Base-by-base conservation (phyloP, 2,329 filamentous ascomycete genomes). In the Emericellopsis atlantica region DNA sequence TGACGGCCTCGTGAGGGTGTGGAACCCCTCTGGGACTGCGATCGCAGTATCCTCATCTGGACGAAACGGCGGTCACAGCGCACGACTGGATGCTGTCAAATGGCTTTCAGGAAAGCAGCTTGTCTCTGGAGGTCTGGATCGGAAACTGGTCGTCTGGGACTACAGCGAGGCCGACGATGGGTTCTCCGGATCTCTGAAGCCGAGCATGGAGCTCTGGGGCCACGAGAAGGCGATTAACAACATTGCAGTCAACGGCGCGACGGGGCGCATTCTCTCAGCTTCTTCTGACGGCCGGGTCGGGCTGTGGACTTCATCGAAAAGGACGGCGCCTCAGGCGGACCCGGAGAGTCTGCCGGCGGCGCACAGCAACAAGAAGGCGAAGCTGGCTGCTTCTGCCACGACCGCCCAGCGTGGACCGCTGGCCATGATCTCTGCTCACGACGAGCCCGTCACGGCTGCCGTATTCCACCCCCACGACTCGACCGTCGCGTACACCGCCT, bases 401-500 rank as follows among this genome's bases (percentile, higher is more conserved):
- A 59, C 66, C 1, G 71, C 79, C n/a, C 84, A 90, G 54, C 79
- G 87, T 39, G 92, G 92, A 1, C 79, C 90, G 5, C 69, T 96
- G 6, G 70, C 79, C 33, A 68, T 93, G 41, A 72, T 95, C 44
- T 65, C 74, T 14, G 75, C 78, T 40, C 82, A 95, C 70, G 75
- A 76, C 42, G 73, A 79, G 10, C 74, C 83, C 36, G 86, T 89
- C 36, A 85, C 84, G 1, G 83, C 81, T 41, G 84, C 82, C 32
- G 72, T 87, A 37, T 96, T 98, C 67, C 86, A 94, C 61, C 81
- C 81, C 5, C 72, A 77, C 41, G 90, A 96, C 61, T 64, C 79
- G 10, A 95, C 86, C 12, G 86, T 95, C 33, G 90, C 84, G 37
- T 96, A 98, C 69, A 90, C 87, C 1, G 79, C 81, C 18, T 94